Base-by-base conservation (phyloP, 768 basidiomycete genomes). In the Gloeophyllum trabeum region DNA sequence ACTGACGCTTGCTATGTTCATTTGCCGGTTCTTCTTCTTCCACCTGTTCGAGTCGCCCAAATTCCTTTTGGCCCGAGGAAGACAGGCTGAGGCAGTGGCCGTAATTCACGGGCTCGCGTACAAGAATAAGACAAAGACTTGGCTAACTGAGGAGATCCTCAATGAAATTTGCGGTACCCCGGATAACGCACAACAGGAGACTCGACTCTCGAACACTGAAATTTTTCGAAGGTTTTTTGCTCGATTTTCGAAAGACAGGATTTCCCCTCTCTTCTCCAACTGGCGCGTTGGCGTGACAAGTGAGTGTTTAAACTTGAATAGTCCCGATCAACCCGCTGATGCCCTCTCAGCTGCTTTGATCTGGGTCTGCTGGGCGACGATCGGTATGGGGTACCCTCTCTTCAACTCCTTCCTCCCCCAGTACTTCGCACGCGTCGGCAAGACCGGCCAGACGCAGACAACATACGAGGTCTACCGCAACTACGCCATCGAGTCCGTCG, bases 401-500 rank as follows among this genome's bases (percentile, higher is more conserved):
- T 74, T 67, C 58, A 73, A 62, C 43, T 53, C 61, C 3, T 77
- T 75, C 57, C 59, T 77, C 19, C 68, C 75, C 3, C 54, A 70
- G 1, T 73, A 72, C 47, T 64, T 74, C 18, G n/a, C n/a, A n/a
- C 55, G 52, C 24, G 54, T 59, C 13, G 42, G 46, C 32, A 39
- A 30, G 19, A 35, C 40, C 19, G 39, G 24, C 39, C 42, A 39
- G 30, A 34, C 38, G 13, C 64, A 59, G 23, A 54, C 62, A 42
- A 48, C 60, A 0, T 34, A 52, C 32, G 48, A 53, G 6, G 69
- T 68, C 3, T 73, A 70, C 48, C 65, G 70, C 37, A 70, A 74
- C 52, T 71, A 73, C 43, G 53, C 65, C 18, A 84, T 87, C 43
- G 55, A 85, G 24, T 78, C 75, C 43, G 63, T 73, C 0, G 66